Conservation (phyloP, 2,329 filamentous ascomycete genomes). For the Nigrograna mackinnonii region DNA sequence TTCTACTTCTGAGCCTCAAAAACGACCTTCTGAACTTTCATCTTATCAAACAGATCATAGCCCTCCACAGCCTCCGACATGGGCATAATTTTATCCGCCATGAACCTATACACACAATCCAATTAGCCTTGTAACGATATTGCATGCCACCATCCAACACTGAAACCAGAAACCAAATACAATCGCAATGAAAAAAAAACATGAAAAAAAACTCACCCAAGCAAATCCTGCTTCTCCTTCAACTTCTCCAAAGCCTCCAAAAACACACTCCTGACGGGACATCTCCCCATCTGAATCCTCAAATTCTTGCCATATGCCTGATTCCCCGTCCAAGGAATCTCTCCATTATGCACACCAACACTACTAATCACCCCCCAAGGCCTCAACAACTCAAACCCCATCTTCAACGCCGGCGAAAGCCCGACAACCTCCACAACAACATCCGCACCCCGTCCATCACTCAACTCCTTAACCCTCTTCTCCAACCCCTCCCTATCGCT, state of each 20-base stretch:
- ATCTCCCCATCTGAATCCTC: conserved; percentile 53
- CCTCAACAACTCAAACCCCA: conserved; percentile 53
- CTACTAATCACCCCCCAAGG: conserved; percentile 54
- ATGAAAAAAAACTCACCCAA: conserved; percentile 42
- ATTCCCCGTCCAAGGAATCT: conserved; percentile 53
- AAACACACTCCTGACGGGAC: conserved; percentile 55
- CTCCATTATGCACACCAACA: conserved; percentile 54
- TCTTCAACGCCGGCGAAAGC: conserved; percentile 50
- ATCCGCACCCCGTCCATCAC: conserved; percentile 81
- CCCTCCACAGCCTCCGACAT: conserved; percentile 55
- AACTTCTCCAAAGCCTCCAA: conserved; percentile 50
- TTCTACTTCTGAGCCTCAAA: conserved; percentile 49
- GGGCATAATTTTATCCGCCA: conserved; percentile 58
- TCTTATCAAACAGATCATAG: conserved; percentile 57
- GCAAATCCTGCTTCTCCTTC: conserved; percentile 53
- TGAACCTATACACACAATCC: conserved; percentile 40
- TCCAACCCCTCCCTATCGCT: conserved; percentile 67
- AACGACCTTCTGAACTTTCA: conserved; percentile 57
- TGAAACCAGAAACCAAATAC: too few relatives aligned
- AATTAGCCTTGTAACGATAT: conserved; percentile 8
- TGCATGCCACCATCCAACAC: too few relatives aligned
- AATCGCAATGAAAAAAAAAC: too few relatives aligned
- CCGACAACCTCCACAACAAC: conserved; percentile 68
- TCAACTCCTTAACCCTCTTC: conserved; percentile 72
- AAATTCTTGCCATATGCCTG: conserved; percentile 56